These are phyloP conservation scores for Candida gorgasii DNA, from an alignment of 805 yeast species.

Conservation along the genomic window DNA sequence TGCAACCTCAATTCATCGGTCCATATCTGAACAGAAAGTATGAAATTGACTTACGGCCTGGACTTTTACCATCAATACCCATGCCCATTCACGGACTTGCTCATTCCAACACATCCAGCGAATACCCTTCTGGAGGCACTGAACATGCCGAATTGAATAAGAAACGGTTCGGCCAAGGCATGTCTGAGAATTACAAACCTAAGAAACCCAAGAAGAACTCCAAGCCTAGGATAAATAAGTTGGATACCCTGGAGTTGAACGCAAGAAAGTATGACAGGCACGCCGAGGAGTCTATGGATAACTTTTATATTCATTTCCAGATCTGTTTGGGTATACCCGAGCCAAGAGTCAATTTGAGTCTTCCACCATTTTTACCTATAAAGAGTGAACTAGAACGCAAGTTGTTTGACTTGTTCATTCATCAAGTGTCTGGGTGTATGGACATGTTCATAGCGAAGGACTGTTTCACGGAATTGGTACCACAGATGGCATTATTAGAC, in stretches of 20 bases:
- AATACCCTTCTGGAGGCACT: neutral
- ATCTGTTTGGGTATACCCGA: constrained; percentile 7
- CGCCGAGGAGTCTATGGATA: constrained; percentile 11
- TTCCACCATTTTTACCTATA: constrained; percentile 13
- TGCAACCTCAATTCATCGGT: constrained; percentile 8
- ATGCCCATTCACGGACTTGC: neutral
- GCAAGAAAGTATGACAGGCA: constrained; percentile 5
- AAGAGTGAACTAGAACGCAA: constrained; percentile 27
- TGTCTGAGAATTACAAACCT: constrained; percentile 28
- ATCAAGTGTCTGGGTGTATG: constrained; percentile 27
- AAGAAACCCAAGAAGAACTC: constrained; percentile 36
- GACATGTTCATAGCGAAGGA: constrained; percentile 34
- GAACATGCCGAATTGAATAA: neutral
- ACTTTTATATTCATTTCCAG: constrained; percentile 9
- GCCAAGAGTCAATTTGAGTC: neutral
- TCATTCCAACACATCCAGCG: neutral
- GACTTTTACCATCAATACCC: neutral
- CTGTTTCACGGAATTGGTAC: constrained; percentile 30
- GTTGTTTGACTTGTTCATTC: constrained; percentile 35
- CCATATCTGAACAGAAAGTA: constrained; percentile 12
- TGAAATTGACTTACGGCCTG: constrained; percentile 1
- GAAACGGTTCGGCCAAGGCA: neutral
- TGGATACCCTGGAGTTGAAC: constrained; percentile 16
- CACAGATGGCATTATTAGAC: constrained; percentile 38
- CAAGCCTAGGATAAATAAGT: constrained; percentile 38